A percentile compares a stretch with the other conserved stretches of the same genome.
Evolutionary conservation across 805 yeast genomes (phyloP).

Genomic region (Saturnispora ahearnii): DNA sequence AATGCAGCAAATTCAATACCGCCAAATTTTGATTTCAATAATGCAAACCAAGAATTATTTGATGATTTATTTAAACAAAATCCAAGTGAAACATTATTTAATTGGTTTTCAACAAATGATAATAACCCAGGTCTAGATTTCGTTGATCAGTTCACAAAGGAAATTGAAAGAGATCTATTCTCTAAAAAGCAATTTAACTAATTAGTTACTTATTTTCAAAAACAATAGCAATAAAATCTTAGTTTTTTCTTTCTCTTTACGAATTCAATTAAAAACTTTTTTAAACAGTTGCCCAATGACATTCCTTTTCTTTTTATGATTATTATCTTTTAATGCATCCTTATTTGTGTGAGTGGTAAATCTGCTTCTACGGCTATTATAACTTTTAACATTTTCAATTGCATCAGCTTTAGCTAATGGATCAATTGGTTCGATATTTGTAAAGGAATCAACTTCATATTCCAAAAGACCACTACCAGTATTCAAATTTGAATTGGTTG

Average conservation of each 20-base stretch:
- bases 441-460: conserved; percentile 1
- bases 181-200: neutral
- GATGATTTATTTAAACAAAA: conserved; percentile 27
- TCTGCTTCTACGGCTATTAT: neutral
- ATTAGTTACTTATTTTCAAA: neutral
- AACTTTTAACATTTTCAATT: neutral
- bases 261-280: conserved; percentile 2
- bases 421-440: neutral
- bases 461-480: neutral
- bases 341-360: neutral
- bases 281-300: conserved; percentile 2
- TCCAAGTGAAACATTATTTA: conserved; percentile 33
- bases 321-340: neutral
- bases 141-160: conserved; percentile 74
- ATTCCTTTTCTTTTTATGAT: neutral
- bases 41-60: conserved; percentile 23
- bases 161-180: conserved; percentile 58
- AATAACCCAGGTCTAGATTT: conserved; percentile 47
- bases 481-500: neutral
- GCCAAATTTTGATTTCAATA: conserved; percentile 9
- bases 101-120: conserved; percentile 39
- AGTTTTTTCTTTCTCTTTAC: neutral
- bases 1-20: neutral
- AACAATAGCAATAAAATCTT: neutral
- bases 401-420: neutral